A percentile compares a stretch with the other conserved stretches of the same genome.
phyloP scores from a whole-genome alignment of 1,284 basidiomycete species.

The Cryptococcus sp. region DNA sequence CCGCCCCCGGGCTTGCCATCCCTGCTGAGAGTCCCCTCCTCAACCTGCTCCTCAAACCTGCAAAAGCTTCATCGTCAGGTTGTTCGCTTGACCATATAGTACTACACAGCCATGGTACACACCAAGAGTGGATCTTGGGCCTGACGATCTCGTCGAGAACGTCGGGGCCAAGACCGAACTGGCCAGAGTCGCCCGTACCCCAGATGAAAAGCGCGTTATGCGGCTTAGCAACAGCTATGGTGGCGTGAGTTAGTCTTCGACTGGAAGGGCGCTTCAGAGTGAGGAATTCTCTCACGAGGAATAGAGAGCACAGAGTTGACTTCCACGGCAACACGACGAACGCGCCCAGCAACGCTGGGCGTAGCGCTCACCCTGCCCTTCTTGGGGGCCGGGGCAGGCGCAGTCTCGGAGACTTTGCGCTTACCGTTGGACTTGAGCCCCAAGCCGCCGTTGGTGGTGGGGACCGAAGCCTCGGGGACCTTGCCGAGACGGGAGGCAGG shows the following conservation, averaged over 20 bases:
- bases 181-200: conserved; percentile 80
- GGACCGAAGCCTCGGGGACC: conserved; percentile 1
- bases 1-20: conserved; percentile 59
- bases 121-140: conserved; percentile 61
- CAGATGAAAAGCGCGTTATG: conserved; percentile 64
- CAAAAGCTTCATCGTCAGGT: not conserved
- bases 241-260: not conserved
- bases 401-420: conserved; percentile 12
- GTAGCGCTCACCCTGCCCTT: conserved; percentile 21
- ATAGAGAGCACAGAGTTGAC: conserved; percentile 33
- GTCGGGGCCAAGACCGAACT: conserved; percentile 75
- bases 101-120: conserved; percentile 10
- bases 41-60: conserved; percentile 48
- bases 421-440: conserved; percentile 7
- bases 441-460: conserved; percentile 13
- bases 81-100: not conserved
- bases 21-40: conserved; percentile 46
- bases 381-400: conserved; percentile 18
- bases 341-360: not conserved
- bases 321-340: conserved; percentile 16
- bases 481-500: conserved; percentile 9
- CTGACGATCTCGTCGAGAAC: conserved; percentile 64
- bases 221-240: conserved; percentile 21
- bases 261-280: too few species aligned
- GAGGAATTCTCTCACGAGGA: conserved; percentile 20